Conservation (phyloP, 2,329 filamentous ascomycete species). For the Colletotrichum sp. region DNA sequence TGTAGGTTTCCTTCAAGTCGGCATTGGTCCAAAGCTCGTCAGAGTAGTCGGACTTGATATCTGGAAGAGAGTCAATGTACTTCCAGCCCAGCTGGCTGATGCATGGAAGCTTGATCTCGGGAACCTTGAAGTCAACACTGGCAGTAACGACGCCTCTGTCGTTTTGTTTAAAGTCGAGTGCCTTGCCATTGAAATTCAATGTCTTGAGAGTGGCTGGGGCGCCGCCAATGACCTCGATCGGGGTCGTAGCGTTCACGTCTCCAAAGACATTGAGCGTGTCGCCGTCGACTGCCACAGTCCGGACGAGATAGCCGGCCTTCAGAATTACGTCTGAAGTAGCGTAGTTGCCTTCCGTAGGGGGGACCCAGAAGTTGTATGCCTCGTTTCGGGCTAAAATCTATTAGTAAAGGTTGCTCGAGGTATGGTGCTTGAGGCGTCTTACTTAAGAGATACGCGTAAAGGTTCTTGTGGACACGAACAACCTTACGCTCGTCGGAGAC, state of each 20-base stretch:
- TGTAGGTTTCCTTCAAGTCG: constrained; percentile 33
- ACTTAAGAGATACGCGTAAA: constrained; percentile 31
- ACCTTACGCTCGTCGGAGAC: constrained; percentile 20
- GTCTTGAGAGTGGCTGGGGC: constrained; percentile 17
- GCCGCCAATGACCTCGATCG: constrained; percentile 25
- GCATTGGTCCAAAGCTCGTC: constrained; percentile 51
- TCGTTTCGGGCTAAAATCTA: constrained; percentile 21
- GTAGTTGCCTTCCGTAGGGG: constrained; percentile 17
- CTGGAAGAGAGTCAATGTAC: constrained; percentile 25
- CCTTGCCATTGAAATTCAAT: constrained; percentile 22
- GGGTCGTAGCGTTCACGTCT: constrained; percentile 25
- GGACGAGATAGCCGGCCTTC: constrained; percentile 26
- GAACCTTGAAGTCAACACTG: constrained; percentile 17
- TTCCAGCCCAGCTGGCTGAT: constrained; percentile 16
- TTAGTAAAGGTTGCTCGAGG: background rate
- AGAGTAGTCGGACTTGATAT: constrained; percentile 23
- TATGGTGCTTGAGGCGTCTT: constrained; percentile 10
- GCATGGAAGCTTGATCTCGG: constrained; percentile 17
- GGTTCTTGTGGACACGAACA: constrained; percentile 7
- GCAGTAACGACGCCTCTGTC: constrained; percentile 22
- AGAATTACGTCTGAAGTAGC: constrained; percentile 24
- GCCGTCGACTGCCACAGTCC: constrained; percentile 18
- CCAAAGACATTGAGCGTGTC: constrained; percentile 24
- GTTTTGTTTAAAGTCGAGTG: constrained; percentile 20
- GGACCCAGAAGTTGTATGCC: constrained; percentile 28